Evolutionary conservation across 1,139 yeast genomes (phyloP), one percentile per base, ranked within the genome.

Genomic region (Diutina sp.): DNA sequence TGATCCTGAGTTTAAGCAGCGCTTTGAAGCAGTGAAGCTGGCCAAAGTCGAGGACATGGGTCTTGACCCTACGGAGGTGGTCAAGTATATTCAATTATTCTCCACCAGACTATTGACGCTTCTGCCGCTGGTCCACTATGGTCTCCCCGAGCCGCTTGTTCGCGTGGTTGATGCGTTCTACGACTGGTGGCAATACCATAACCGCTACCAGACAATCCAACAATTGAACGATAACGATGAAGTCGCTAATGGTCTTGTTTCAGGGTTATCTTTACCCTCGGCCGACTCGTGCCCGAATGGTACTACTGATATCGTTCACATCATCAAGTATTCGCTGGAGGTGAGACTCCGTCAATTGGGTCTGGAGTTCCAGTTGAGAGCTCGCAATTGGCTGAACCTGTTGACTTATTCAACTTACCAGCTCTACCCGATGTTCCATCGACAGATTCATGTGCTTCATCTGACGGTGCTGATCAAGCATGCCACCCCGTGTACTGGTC

Each of bases 401-500:
- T 66, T 73, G 69, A 70, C 69, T 54, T 65, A 69, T 16, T 65
- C 77, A 0, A 67, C 76, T 2, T 76, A 74, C 59, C 79, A 76
- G 60, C 63, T 77, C n/a, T 74, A 74, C 57, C 81, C 81, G 0
- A 67, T 73, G 1, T 74, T 73, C 57, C 97, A 91, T 65, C 95
- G 90, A 64, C 85, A 80, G 61, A 82, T 93, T 41, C 82, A 88
- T 16, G 80, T 90, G 16, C 72, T 93, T 46, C 90, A 86, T 65
- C 87, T 96, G 0, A 82, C 89, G 67, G 93, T 91, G 0, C 88
- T 95, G 5, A 82, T 84, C 14, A 87, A 84, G 61, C 87, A 90
- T 54, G 88, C 95, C 0, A 90, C 96, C 0, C 97, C 98, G 0
- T 95, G 99, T 65, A 76, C 84, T 55, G 98, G 98, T 0, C 99